phyloP scores from a whole-genome alignment of 164 flowering plant genomes.

The Vitis riparia region DNA sequence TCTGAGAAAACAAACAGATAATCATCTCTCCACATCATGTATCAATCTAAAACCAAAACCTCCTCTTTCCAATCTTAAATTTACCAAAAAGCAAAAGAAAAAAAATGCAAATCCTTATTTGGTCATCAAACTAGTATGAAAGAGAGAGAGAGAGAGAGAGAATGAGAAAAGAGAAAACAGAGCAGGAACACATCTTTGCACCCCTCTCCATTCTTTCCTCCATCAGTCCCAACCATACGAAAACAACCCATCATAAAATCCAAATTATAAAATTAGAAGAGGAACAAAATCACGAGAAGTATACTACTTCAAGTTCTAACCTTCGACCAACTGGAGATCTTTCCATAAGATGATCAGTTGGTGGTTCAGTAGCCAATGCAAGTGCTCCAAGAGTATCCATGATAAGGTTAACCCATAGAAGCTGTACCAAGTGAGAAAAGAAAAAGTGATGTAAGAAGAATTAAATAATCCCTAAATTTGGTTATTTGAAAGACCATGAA shows the following conservation, averaged over 20 bases:
- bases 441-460: neutral
- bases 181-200: too few species aligned
- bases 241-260: neutral
- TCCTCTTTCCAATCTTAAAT: too few species aligned
- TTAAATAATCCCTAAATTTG: neutral
- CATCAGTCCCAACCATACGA: too few species aligned
- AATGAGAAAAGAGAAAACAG: too few species aligned
- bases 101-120: too few species aligned
- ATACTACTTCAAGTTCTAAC: constrained; percentile 20
- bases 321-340: constrained; percentile 72
- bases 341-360: constrained; percentile 70
- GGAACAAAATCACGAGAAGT: neutral
- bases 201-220: too few species aligned
- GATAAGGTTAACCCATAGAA: constrained; percentile 77
- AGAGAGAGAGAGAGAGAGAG: too few species aligned
- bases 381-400: constrained; percentile 85
- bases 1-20: constrained; percentile 28
- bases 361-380: constrained; percentile 79
- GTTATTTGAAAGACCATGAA: too few species aligned
- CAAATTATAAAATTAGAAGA: neutral
- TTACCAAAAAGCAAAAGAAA: too few species aligned
- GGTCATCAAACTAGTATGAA: too few species aligned
- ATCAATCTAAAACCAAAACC: too few species aligned
- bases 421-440: constrained; percentile 28
- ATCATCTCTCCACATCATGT: constrained; percentile 4